Percentiles rank a stretch among this genome's conserved stretches.
Conservation (phyloP, 2,329 filamentous ascomycete genomes). For the Fusarium sp. region DNA sequence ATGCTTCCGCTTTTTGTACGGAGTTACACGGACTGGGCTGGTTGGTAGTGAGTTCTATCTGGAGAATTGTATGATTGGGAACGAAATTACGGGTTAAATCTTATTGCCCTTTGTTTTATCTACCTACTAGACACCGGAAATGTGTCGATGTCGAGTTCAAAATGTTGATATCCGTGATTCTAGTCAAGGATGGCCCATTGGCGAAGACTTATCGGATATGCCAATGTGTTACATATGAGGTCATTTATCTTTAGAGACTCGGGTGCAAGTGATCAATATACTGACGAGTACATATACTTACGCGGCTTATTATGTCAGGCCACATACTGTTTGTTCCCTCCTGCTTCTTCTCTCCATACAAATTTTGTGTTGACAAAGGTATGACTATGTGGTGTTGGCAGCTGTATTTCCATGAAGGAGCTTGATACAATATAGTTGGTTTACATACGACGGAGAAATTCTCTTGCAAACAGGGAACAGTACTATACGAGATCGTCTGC, state of each 20-base stretch:
- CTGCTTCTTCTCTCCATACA: too few species aligned
- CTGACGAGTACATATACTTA: too few species aligned
- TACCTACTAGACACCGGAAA: neutral
- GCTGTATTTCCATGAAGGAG: too few species aligned
- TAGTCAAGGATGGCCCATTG: slow-evolving; percentile 6
- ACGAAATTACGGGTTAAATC: neutral
- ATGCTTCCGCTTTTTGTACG: slow-evolving; percentile 2
- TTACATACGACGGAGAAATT: neutral
- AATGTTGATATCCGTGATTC: neutral
- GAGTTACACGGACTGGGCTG: neutral
- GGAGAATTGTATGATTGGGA: neutral
- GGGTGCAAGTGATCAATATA: neutral
- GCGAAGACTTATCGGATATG: neutral
- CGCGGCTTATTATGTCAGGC: too few species aligned
- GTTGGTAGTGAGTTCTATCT: neutral
- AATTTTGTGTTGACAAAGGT: too few species aligned
- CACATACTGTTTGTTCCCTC: too few species aligned
- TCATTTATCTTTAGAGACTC: neutral
- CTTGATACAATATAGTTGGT: too few species aligned
- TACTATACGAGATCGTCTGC: slow-evolving; percentile 20
- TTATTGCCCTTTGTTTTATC: neutral
- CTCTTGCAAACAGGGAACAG: slow-evolving; percentile 4
- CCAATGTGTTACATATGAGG: neutral
- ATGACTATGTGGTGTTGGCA: too few species aligned
- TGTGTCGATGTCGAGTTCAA: neutral